Base-by-base conservation (phyloP, 768 basidiomycete genomes). In the Suillus decipiens region DNA sequence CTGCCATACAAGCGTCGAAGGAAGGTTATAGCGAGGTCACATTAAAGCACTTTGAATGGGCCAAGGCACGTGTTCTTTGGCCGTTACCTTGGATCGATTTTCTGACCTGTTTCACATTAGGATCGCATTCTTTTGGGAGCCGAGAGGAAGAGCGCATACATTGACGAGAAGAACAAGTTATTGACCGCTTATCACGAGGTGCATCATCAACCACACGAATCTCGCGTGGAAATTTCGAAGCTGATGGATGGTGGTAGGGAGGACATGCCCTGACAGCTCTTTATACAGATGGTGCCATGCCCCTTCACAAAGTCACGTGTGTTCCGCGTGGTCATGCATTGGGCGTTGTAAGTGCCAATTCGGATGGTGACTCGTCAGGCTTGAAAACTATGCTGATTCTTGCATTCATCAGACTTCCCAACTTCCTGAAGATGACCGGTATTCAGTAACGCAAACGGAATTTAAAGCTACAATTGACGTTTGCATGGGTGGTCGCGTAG, bases 151-250 rank as follows among this genome's bases (percentile, higher is more conserved):
- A 95, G 91, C 62, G 88, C 90, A 47, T 95, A 88, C 72, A 92
- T 98, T 64, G 90, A 93, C 64, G 88, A 90, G 41, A 90, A 94
- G 76, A 88, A 85, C 39, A 96, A 95, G 74, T 78, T 90, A 61
- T 86, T 92, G 54, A 99, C 96, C 0, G 97, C 97, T 8, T 98
- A 98, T 79, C 96, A 99, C 77, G 97, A 99, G 84, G 90, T 89
- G 60, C 48, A 79, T 69, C 41, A 61, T 57, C 14, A 11, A 2
- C n/a, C 36, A 24, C 59, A 57, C 54, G n/a, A 39, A 6, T 19
- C 17, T 34, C 50, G 33, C 14, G 59, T 61, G 28, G 19, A 53
- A n/a, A 43, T 12, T 55, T 14, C 39, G 24, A 47, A 33, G 33
- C 63, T 71, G 5, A 72, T 67, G 39, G 24, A 50, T 42, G 70